phyloP scores from a whole-genome alignment of 495 filamentous ascomycete genomes.

The Opeltia flavorubescens region DNA sequence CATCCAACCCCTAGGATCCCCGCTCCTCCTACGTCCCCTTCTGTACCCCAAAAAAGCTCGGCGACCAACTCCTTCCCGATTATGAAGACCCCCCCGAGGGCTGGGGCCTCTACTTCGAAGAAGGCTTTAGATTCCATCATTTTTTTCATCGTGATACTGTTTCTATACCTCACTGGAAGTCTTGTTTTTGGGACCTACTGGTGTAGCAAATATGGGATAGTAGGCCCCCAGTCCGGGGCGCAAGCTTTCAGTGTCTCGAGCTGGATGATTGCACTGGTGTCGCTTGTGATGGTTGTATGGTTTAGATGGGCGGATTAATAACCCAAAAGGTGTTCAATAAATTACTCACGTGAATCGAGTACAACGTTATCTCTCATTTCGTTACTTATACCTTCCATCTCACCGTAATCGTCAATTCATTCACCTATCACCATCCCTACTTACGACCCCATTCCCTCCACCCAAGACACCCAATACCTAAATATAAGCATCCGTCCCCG shows the following conservation, averaged over 20 bases:
- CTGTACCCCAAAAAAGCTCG: neutral
- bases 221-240: neutral
- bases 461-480: too few species aligned
- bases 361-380: too few species aligned
- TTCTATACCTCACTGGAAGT: neutral
- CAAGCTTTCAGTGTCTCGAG: neutral
- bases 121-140: neutral
- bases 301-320: too few species aligned
- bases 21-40: neutral
- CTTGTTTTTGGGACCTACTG: neutral
- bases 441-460: too few species aligned
- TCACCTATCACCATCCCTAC: too few species aligned
- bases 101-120: neutral
- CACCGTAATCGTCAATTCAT: too few species aligned
- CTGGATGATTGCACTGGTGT: neutral
- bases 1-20: too few species aligned
- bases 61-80: neutral
- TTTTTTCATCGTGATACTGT: neutral
- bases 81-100: neutral
- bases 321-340: too few species aligned
- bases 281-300: neutral
- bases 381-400: too few species aligned
- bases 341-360: too few species aligned
- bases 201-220: neutral
- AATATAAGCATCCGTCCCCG: too few species aligned